These are phyloP conservation scores for Gracilaria caudata DNA, from an alignment of 23 red algal genomes.

Conservation along the genomic window DNA sequence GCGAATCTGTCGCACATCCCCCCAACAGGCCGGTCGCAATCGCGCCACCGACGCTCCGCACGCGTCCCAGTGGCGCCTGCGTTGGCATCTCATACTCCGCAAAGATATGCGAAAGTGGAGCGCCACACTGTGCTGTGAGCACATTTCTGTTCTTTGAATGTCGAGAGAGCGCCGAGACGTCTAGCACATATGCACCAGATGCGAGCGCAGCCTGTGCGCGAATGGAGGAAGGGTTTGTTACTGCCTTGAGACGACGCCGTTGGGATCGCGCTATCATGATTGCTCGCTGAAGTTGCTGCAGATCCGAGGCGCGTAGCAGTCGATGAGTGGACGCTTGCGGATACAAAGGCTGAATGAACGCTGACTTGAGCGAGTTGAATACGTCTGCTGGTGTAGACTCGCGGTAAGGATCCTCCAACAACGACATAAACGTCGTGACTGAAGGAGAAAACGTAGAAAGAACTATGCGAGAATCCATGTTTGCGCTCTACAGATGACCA, in stretches of 20 bases:
- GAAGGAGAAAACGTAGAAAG: constrained; percentile 20
- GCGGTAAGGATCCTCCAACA: constrained; percentile 6
- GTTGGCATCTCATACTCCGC: constrained; percentile 1
- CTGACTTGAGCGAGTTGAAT: constrained; percentile 9
- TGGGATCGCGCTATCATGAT: constrained; percentile 37
- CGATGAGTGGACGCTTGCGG: constrained; percentile 4
- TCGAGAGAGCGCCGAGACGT: not conserved
- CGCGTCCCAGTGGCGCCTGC: constrained; percentile 1
- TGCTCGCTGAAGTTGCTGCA: constrained; percentile 40
- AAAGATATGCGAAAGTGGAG: not conserved
- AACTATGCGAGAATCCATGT: constrained; percentile 30
- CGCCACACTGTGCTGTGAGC: constrained; percentile 29
- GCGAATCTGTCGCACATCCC: not conserved
- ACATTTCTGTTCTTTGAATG: constrained; percentile 8
- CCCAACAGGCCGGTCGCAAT: constrained; percentile 29
- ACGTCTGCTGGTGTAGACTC: constrained; percentile 10
- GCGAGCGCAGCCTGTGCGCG: constrained; percentile 17
- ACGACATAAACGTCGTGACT: constrained; percentile 9
- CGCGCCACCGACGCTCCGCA: constrained; percentile 32
- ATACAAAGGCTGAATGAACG: not conserved
- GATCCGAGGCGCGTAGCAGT: not conserved
- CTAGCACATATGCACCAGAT: constrained; percentile 22
- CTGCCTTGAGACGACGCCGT: constrained; percentile 36
- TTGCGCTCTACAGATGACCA: not conserved
- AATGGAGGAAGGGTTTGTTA: not conserved